phyloP scores from a whole-genome alignment of 225 moss, liverwort and hornwort genomes.

The Straminergon stramineum region DNA sequence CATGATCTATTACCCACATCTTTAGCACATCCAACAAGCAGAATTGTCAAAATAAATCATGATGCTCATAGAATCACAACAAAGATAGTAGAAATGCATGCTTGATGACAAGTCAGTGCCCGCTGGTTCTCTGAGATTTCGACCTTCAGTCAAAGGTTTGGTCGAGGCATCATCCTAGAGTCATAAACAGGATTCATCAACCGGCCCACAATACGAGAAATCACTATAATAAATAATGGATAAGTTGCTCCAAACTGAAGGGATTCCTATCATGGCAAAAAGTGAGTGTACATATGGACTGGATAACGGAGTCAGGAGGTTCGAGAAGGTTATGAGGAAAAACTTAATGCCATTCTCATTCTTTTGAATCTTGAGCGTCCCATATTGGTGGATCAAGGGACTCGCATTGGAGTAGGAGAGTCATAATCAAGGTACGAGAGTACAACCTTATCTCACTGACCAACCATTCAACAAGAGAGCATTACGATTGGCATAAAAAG shows the following conservation, averaged over 20 bases:
- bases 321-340: background rate
- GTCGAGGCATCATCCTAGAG: background rate
- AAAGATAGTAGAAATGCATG: background rate
- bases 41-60: background rate
- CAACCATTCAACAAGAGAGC: background rate
- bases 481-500: background rate
- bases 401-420: background rate
- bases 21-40: background rate
- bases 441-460: background rate
- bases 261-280: background rate
- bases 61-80: background rate
- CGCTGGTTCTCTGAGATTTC: background rate
- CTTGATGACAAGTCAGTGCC: background rate
- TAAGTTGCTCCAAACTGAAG: background rate
- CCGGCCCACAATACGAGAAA: background rate
- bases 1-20: background rate
- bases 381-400: background rate
- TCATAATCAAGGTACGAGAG: background rate
- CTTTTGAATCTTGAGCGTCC: background rate
- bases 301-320: background rate
- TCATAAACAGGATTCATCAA: background rate
- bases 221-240: background rate
- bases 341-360: background rate
- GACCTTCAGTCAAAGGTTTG: background rate
- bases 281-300: background rate